phyloP scores from a whole-genome alignment of 371 early-diverging fungal genomes.

The Rhizopus stolonifer region DNA sequence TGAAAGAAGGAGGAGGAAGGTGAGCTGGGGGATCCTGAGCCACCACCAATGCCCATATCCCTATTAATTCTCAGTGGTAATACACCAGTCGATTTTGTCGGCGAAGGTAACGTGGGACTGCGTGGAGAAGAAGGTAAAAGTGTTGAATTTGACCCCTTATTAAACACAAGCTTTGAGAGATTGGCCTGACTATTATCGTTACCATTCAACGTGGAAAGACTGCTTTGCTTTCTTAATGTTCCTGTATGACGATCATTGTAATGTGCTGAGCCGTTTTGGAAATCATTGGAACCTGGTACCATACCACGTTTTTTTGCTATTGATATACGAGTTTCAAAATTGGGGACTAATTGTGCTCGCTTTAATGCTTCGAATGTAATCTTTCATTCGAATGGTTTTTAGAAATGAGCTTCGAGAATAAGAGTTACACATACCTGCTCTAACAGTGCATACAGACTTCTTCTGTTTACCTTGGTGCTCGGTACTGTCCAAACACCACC shows the following conservation, averaged over 20 bases:
- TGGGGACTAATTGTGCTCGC: slow-evolving; percentile 51
- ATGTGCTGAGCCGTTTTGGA: slow-evolving; percentile 10
- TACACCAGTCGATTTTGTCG: slow-evolving; percentile 32
- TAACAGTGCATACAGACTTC: slow-evolving; percentile 43
- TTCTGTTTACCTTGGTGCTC: slow-evolving; percentile 35
- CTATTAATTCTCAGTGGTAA: slow-evolving; percentile 21
- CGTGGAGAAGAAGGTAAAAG: slow-evolving; percentile 19
- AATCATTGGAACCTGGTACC: slow-evolving; percentile 4
- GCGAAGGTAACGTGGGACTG: slow-evolving; percentile 31
- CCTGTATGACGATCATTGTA: slow-evolving; percentile 14
- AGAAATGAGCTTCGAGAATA: background rate
- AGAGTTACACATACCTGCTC: slow-evolving; percentile 34
- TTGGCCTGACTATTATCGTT: background rate
- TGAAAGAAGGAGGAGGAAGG: slow-evolving; percentile 47
- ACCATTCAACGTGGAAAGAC: background rate
- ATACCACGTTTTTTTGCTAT: slow-evolving; percentile 50
- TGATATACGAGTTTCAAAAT: slow-evolving; percentile 52
- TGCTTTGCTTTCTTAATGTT: slow-evolving; percentile 9
- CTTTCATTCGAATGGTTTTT: background rate
- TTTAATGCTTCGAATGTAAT: slow-evolving; percentile 54
- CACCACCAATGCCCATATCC: slow-evolving; percentile 26
- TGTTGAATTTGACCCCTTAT: slow-evolving; percentile 22
- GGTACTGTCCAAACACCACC: slow-evolving; percentile 51
- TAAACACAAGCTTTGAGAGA: slow-evolving; percentile 36
- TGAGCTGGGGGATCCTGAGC: slow-evolving; percentile 20